A percentile compares a stretch with the other conserved stretches of the same genome.
Evolutionary conservation across 2,329 filamentous ascomycete species (phyloP).

Genomic region (Neofusicoccum ribis): DNA sequence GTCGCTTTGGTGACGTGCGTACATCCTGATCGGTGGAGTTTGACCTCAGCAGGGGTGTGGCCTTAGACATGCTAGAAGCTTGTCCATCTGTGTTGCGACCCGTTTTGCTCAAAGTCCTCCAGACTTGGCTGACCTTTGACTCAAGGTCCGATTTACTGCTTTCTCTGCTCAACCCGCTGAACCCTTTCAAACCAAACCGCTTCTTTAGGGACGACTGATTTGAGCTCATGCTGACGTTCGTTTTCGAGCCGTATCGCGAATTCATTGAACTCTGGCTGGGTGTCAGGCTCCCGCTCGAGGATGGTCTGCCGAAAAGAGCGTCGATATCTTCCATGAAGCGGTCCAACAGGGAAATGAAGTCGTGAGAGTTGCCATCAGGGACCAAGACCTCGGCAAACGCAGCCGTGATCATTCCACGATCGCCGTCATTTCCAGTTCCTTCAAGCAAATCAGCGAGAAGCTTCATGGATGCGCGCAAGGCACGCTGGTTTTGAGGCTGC

Average conservation of each 20-base stretch:
- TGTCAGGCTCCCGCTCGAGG: conserved; percentile 46
- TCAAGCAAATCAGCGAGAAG: conserved; percentile 84
- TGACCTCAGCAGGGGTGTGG: conserved; percentile 62
- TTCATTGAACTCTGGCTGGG: conserved; percentile 60
- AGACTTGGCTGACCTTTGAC: conserved; percentile 73
- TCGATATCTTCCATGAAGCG: conserved; percentile 87
- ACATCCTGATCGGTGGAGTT: conserved; percentile 73
- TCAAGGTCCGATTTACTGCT: conserved; percentile 72
- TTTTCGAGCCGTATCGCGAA: conserved; percentile 57
- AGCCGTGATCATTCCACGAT: conserved; percentile 81
- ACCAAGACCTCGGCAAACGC: conserved; percentile 88
- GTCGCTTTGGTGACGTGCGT: conserved; percentile 49
- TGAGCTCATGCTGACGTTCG: conserved; percentile 75
- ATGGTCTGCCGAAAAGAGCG: conserved; percentile 72
- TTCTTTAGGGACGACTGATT: conserved; percentile 78
- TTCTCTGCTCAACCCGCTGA: conserved; percentile 64
- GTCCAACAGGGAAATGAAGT: conserved; percentile 87
- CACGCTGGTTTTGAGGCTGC: conserved; percentile 65
- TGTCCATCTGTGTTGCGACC: conserved; percentile 62
- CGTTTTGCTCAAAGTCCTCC: conserved; percentile 85
- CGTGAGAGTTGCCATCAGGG: conserved; percentile 71
- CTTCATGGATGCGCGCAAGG: conserved; percentile 80
- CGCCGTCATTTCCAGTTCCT: conserved; percentile 86
- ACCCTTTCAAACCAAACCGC: conserved; percentile 75
- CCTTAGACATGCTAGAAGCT: conserved; percentile 64